Evolutionary conservation across 2,329 filamentous ascomycete genomes (phyloP).

Genomic region (Ophiosphaerella korrae): DNA sequence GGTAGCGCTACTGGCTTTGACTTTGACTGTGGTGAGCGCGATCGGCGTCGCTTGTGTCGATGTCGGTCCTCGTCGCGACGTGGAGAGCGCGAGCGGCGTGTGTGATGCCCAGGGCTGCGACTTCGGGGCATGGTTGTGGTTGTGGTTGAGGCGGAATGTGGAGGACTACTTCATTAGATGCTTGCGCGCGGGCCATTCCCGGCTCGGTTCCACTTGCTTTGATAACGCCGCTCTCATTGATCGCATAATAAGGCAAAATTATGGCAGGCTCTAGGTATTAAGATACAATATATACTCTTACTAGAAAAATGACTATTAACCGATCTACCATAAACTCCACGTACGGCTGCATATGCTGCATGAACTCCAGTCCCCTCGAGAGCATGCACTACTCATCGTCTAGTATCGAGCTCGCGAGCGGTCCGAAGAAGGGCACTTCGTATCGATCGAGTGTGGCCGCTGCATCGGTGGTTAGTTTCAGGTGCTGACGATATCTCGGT

Average conservation of each 20-base stretch:
- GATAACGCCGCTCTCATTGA: too few species aligned
- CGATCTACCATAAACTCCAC: neutral
- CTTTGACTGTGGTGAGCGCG: conserved; percentile 32
- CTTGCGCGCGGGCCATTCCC: neutral
- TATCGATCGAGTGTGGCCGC: conserved; percentile 70
- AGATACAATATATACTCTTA: too few species aligned
- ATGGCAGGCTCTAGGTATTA: too few species aligned
- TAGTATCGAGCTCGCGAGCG: conserved; percentile 83
- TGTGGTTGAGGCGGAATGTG: conserved; percentile 2
- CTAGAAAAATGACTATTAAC: too few species aligned
- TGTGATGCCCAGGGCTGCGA: conserved; percentile 21
- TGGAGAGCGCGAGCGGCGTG: conserved; percentile 43
- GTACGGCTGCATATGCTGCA: conserved; percentile 6
- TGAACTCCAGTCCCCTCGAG: conserved; percentile 7
- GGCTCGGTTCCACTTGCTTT: neutral
- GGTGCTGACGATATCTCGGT: neutral
- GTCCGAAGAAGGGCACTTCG: conserved; percentile 86
- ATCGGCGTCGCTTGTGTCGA: conserved; percentile 36
- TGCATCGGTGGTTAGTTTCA: conserved; percentile 32
- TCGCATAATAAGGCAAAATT: too few species aligned
- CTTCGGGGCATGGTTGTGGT: conserved; percentile 11
- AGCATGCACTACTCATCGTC: conserved; percentile 72
- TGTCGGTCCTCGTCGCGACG: conserved; percentile 29
- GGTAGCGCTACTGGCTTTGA: conserved; percentile 58
- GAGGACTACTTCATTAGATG: neutral